Evolutionary conservation across 176 grass and related monocot genomes (phyloP).

Genomic region (Bothriochloa decipiens): DNA sequence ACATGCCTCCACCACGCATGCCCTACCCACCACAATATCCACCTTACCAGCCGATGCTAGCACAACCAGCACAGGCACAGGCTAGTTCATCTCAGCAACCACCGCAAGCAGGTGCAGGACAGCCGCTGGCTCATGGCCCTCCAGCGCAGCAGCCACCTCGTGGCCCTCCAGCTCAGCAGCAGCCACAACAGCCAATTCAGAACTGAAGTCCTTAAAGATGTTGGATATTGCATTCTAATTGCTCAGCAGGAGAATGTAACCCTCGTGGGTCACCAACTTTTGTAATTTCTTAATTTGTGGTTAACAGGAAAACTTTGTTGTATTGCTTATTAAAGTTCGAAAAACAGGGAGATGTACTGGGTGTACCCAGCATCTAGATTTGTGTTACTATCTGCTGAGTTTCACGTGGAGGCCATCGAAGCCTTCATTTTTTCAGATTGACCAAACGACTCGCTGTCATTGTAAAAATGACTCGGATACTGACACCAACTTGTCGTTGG

Average conservation of each 20-base stretch:
- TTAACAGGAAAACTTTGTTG: constrained; percentile 23
- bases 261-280: constrained; percentile 10
- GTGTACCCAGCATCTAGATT: constrained; percentile 28
- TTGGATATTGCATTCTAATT: background rate
- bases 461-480: background rate
- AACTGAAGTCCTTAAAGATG: constrained; percentile 29
- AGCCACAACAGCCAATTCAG: constrained; percentile 23
- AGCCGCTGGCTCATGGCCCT: constrained; percentile 26
- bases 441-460: background rate
- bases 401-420: background rate
- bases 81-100: constrained; percentile 47
- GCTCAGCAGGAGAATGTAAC: constrained; percentile 5
- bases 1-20: constrained; percentile 65
- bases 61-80: constrained; percentile 43
- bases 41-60: constrained; percentile 62
- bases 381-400: background rate
- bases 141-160: background rate
- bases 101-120: constrained; percentile 20
- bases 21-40: constrained; percentile 69
- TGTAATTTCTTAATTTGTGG: constrained; percentile 49
- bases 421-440: background rate
- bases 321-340: constrained; percentile 26
- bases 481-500: background rate
- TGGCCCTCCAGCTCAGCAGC: background rate
- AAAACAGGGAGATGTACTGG: background rate